phyloP scores from a whole-genome alignment of 306 rosid genomes.

The Pyrus communis region DNA sequence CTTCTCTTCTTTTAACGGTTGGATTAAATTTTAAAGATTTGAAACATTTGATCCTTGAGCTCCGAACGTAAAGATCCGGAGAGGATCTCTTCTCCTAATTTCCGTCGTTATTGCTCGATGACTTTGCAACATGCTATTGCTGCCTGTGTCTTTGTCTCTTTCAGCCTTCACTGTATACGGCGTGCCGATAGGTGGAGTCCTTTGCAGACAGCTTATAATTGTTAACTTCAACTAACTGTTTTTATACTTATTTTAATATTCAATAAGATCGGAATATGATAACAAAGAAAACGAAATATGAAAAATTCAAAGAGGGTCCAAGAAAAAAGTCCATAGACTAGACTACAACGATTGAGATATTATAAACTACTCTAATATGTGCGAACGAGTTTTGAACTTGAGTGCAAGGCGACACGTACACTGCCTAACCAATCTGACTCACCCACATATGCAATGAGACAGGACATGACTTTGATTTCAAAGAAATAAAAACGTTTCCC shows the following conservation, averaged over 20 bases:
- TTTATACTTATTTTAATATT: neutral
- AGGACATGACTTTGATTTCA: too few species aligned
- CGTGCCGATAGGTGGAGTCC: neutral
- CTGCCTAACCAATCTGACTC: too few species aligned
- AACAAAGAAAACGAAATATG: neutral
- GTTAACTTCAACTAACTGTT: neutral
- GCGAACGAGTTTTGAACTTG: too few species aligned
- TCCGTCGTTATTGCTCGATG: neutral
- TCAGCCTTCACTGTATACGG: neutral
- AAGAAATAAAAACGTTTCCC: neutral
- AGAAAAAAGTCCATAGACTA: neutral
- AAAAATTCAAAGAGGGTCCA: neutral
- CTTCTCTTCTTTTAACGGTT: rapidly evolving
- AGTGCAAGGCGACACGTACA: too few species aligned
- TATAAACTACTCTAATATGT: too few species aligned
- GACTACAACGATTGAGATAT: neutral
- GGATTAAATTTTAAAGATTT: rapidly evolving
- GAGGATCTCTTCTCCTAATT: too few species aligned
- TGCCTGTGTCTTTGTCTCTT: neutral
- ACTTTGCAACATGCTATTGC: neutral
- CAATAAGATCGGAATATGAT: neutral
- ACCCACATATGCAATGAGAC: too few species aligned
- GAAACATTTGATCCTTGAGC: rapidly evolving
- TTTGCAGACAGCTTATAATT: neutral
- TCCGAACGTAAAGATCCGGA: too few species aligned